Evolutionary conservation across 2,329 filamentous ascomycete genomes (phyloP), one percentile per base, ranked within the genome.

Genomic region (Mariannaea sp.): DNA sequence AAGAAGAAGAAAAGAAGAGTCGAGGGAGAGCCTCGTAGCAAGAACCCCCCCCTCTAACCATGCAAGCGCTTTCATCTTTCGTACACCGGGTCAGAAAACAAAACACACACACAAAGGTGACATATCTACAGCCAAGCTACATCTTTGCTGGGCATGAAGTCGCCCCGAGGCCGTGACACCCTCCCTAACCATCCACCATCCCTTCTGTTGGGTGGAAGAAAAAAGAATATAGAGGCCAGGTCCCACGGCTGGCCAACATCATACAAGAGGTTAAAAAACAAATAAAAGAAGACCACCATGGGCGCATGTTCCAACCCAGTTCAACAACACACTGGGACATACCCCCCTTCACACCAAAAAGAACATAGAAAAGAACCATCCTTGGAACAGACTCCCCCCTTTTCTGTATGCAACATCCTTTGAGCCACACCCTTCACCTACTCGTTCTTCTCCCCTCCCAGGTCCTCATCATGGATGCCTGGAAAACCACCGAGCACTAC

Each of bases 91-190:
- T 60, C 52, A 60, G 22, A 8, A 60, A 44, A 59, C 55, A 59
- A 58, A 47, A 56, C 50, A 58, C 7, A 32, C 59, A 45, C 58
- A 56, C 58, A 58, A 46, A 56, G 58, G 57, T 58, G 54, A 48
- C 53, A 55, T 62, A 60, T 62, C 57, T 65, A 63, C 57, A 62
- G 32, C 52, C 60, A 62, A 56, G 51, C 60, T 59, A 58, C 44
- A 58, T 55, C 49, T 30, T 36, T 49, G 43, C 48, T 36, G 51
- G 33, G 45, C 46, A 44, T 48, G 43, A 48, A 27, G 22, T 39
- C 39, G 33, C 33, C 44, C 47, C 39, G 26, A 9, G 26, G 41
- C 42, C 49, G 14, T 14, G 32, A 36, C 13, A 41, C 19, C 30
- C 47, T 38, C 27, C 33, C 12, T 40, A 33, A 32, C 49, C 49